phyloP scores from a whole-genome alignment of 345 rosid species.

The Populus deltoides region DNA sequence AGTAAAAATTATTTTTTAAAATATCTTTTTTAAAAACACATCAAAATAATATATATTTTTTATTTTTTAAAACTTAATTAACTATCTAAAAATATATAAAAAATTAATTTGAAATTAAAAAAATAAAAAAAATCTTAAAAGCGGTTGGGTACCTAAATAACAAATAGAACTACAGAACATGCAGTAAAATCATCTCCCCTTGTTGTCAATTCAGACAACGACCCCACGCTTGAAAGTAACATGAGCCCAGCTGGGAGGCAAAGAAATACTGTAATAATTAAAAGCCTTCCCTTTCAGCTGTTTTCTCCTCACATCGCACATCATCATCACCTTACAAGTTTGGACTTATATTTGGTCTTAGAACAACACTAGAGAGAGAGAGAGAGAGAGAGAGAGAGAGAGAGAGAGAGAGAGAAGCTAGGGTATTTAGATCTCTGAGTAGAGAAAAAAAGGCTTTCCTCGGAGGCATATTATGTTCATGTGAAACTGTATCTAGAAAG shows the following conservation, averaged over 20 bases:
- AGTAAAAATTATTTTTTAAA: rapidly evolving
- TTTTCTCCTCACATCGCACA: background rate
- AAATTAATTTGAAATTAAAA: no score
- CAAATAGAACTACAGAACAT: no score
- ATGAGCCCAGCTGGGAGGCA: background rate
- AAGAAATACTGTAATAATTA: background rate
- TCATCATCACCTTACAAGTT: background rate
- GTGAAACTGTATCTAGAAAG: background rate
- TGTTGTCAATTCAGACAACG: constrained; percentile 16
- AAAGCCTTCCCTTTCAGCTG: background rate
- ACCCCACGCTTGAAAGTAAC: constrained; percentile 30
- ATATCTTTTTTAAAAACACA: no score
- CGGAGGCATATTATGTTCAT: background rate
- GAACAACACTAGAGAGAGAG: background rate
- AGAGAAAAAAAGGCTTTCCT: background rate
- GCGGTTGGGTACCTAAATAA: no score
- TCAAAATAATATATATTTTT: no score
- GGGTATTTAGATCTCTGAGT: background rate
- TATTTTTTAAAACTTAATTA: no score
- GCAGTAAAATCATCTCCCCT: background rate
- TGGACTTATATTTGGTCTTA: background rate
- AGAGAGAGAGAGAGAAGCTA: background rate
- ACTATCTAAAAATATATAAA: no score
- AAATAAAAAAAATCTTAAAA: no score
- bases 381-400: background rate